These are phyloP conservation scores for Tremellales sp. DNA, from an alignment of 1,284 basidiomycete species.

Conservation along the genomic window DNA sequence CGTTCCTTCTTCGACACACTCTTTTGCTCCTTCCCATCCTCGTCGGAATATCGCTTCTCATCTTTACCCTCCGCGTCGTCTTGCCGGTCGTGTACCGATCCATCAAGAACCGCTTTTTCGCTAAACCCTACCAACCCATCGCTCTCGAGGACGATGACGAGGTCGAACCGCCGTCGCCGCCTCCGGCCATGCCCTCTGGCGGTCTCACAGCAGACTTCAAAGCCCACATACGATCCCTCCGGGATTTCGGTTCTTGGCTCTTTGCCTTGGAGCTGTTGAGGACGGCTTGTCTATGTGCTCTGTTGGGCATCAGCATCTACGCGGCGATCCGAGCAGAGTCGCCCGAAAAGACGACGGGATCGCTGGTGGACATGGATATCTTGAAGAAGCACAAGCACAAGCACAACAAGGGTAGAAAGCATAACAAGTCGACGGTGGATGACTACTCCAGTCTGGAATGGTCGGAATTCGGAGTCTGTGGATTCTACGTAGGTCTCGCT, in stretches of 20 bases:
- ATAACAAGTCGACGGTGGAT: conserved; percentile 30
- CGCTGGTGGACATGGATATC: conserved; percentile 13
- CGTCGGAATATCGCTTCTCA: conserved; percentile 28
- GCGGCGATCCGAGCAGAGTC: conserved; percentile 43
- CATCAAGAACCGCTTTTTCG: conserved; percentile 10
- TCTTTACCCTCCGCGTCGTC: conserved; percentile 30
- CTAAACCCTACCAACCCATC: conserved; percentile 27
- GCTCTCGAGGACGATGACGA: conserved; percentile 21
- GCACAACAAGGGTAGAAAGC: conserved; percentile 21
- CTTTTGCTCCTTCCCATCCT: conserved; percentile 44
- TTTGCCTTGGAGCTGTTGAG: conserved; percentile 42
- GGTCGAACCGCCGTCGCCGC: conserved; percentile 15
- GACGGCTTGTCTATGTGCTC: conserved; percentile 32
- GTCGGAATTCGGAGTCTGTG: conserved; percentile 44
- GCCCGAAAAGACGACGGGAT: conserved; percentile 7
- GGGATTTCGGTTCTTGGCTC: conserved; percentile 37
- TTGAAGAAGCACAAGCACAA: conserved; percentile 38
- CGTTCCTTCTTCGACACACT: conserved; percentile 33
- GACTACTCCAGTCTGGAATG: conserved; percentile 45
- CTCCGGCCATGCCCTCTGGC: conserved; percentile 36
- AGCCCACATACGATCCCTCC: conserved; percentile 35
- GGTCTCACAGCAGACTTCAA: conserved; percentile 42
- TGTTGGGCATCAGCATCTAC: conserved; percentile 44
- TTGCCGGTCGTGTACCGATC: conserved; percentile 28
- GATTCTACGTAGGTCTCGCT: conserved; percentile 42